Percentiles rank a stretch among this genome's conserved stretches.
phyloP scores from a whole-genome alignment of 371 early-diverging fungal genomes.

The Chytridium lagenaria region DNA sequence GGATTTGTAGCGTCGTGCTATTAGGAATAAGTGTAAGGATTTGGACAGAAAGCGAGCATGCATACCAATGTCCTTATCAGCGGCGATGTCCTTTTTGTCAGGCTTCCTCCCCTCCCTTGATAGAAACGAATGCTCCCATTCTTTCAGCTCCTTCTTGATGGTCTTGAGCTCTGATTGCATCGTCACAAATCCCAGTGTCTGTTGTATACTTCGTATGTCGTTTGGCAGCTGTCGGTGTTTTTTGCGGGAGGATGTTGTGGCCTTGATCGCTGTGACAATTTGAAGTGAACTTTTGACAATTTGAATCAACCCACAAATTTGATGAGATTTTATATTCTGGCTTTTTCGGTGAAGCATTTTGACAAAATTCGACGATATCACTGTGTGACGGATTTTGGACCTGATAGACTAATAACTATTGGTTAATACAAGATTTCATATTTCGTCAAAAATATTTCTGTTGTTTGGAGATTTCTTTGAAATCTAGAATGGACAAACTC shows the following conservation, averaged over 20 bases:
- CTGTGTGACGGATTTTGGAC: too few relatives aligned
- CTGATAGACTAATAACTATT: too few relatives aligned
- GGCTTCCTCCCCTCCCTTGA: conserved; percentile 55
- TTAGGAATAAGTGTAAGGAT: neutral
- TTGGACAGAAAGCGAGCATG: neutral
- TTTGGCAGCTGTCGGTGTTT: neutral
- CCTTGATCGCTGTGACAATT: too few relatives aligned
- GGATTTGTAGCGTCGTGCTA: conserved; percentile 53
- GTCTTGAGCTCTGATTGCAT: conserved; percentile 47
- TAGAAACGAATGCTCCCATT: conserved; percentile 60
- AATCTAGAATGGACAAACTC: too few relatives aligned
- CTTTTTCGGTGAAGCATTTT: too few relatives aligned
- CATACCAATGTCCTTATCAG: conserved; percentile 50
- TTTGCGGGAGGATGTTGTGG: neutral
- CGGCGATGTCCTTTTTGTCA: conserved; percentile 58
- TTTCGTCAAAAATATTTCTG: too few relatives aligned
- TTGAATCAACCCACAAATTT: too few relatives aligned
- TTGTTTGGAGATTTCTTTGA: too few relatives aligned
- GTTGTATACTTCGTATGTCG: neutral
- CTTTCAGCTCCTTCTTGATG: conserved; percentile 59
- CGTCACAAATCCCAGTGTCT: neutral
- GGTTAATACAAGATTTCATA: too few relatives aligned
- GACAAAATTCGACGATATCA: too few relatives aligned
- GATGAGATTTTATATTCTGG: too few relatives aligned
- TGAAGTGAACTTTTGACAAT: too few relatives aligned